phyloP scores from a whole-genome alignment of 2,329 filamentous ascomycete species.

The Aspergillus latus region DNA sequence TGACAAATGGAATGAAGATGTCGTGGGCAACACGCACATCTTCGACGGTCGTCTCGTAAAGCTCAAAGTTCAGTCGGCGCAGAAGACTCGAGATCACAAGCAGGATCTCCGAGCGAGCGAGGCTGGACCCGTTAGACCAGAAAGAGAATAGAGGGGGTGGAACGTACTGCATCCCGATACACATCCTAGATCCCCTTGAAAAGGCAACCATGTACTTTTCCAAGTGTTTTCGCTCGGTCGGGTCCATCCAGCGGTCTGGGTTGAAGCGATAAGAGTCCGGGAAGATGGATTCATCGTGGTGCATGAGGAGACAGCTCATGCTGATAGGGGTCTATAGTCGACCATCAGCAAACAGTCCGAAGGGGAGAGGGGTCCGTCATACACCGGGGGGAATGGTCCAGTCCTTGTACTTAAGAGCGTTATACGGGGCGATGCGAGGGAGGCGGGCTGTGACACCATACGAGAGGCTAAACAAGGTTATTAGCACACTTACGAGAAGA shows the following conservation, averaged over 20 bases:
- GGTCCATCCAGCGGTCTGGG: constrained; percentile 41
- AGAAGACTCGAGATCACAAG: constrained; percentile 5
- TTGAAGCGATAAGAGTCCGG: constrained; percentile 36
- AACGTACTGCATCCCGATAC: constrained; percentile 46
- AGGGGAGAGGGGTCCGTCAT: constrained; percentile 7
- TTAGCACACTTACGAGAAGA: background rate
- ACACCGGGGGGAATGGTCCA: constrained; percentile 36
- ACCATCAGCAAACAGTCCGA: background rate
- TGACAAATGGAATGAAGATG: constrained; percentile 8
- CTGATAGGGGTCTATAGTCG: constrained; percentile 32
- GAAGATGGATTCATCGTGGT: constrained; percentile 39
- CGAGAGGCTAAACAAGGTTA: constrained; percentile 18
- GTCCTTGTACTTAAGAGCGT: constrained; percentile 32
- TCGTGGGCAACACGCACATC: constrained; percentile 7
- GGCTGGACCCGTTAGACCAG: background rate
- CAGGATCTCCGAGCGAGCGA: constrained; percentile 11
- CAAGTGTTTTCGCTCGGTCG: constrained; percentile 32
- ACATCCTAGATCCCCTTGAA: constrained; percentile 45
- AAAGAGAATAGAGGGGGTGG: background rate
- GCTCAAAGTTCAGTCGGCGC: constrained; percentile 3
- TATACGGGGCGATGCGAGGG: constrained; percentile 30
- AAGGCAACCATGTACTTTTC: constrained; percentile 42
- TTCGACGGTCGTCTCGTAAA: constrained; percentile 10
- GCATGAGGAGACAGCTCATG: constrained; percentile 39
- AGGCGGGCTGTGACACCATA: constrained; percentile 32